phyloP scores from a whole-genome alignment of 148 eudicot species.

The Persicaria maculosa region DNA sequence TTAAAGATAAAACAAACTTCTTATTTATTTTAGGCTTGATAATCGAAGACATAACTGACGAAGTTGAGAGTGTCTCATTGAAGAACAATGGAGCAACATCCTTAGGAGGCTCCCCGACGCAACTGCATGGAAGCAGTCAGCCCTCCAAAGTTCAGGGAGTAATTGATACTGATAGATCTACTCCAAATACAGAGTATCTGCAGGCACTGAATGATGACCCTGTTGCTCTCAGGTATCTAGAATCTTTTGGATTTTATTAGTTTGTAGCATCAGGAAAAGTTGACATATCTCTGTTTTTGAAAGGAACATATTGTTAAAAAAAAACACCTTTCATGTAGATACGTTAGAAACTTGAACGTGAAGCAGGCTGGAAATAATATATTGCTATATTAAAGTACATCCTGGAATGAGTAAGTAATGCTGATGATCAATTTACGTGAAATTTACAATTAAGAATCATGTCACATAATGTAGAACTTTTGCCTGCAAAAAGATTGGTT shows the following conservation, averaged over 20 bases:
- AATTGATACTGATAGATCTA: conserved; percentile 23
- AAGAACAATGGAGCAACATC: conserved; percentile 24
- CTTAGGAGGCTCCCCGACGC: conserved; percentile 24
- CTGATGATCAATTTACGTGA: not conserved
- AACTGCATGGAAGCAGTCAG: conserved; percentile 32
- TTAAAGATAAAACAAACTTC: not conserved
- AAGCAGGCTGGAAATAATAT: not conserved
- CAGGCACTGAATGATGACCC: conserved; percentile 75
- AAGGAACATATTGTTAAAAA: not conserved
- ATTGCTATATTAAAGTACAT: not conserved
- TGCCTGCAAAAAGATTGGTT: too few relatives aligned
- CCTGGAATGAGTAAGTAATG: not conserved
- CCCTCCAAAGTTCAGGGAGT: conserved; percentile 24
- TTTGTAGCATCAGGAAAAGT: not conserved
- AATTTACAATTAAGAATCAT: not conserved
- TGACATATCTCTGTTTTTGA: not conserved
- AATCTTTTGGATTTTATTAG: not conserved
- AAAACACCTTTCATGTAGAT: not conserved
- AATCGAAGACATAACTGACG: conserved; percentile 90
- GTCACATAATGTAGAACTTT: too few relatives aligned
- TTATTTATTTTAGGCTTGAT: conserved; percentile 46
- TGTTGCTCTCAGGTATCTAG: conserved; percentile 55
- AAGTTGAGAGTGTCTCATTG: conserved; percentile 31
- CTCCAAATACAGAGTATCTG: conserved; percentile 42
- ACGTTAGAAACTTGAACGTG: not conserved